Percentiles rank a stretch among this genome's conserved stretches.
Evolutionary conservation across 2,329 filamentous ascomycete species (phyloP).

Genomic region (Diaporthe caulivora): DNA sequence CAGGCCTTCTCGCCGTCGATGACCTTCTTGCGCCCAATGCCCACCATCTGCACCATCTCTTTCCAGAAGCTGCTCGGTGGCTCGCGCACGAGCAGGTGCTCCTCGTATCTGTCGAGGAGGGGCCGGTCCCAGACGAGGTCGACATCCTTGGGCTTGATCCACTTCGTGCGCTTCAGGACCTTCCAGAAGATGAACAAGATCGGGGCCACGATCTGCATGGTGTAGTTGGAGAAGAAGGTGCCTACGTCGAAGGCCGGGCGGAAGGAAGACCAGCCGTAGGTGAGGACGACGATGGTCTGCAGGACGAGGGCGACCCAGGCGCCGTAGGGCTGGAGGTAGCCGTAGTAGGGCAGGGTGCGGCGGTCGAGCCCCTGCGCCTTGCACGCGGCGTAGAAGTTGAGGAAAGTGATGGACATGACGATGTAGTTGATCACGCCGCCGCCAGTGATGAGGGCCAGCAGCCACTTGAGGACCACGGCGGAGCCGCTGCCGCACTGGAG

Average conservation of each 20-base stretch:
- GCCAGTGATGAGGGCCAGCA: slow-evolving; percentile 68
- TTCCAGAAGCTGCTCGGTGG: slow-evolving; percentile 38
- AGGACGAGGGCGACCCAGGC: slow-evolving; percentile 60
- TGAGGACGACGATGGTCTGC: slow-evolving; percentile 58
- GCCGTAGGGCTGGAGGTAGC: slow-evolving; percentile 70
- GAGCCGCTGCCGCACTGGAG: slow-evolving; percentile 38
- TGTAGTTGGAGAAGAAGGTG: slow-evolving; percentile 61
- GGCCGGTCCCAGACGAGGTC: slow-evolving; percentile 74
- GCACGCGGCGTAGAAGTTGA: slow-evolving; percentile 39
- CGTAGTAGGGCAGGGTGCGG: slow-evolving; percentile 66
- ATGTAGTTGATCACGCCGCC: slow-evolving; percentile 74
- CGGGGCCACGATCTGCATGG: slow-evolving; percentile 67
- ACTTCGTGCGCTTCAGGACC: slow-evolving; percentile 68
- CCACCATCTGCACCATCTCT: slow-evolving; percentile 37
- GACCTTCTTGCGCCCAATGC: slow-evolving; percentile 22
- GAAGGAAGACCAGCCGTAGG: slow-evolving; percentile 66
- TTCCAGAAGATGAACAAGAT: slow-evolving; percentile 73
- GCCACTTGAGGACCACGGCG: slow-evolving; percentile 54
- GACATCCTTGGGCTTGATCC: slow-evolving; percentile 65
- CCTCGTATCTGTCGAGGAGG: slow-evolving; percentile 63
- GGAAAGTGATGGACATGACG: slow-evolving; percentile 48
- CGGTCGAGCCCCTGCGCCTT: slow-evolving; percentile 50
- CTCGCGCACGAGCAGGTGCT: slow-evolving; percentile 4
- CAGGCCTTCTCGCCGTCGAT: slow-evolving; percentile 23
- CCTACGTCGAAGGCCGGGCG: slow-evolving; percentile 44